Conservation (phyloP, 352 stramenopile genomes). For the Phytophthora agathidicida region DNA sequence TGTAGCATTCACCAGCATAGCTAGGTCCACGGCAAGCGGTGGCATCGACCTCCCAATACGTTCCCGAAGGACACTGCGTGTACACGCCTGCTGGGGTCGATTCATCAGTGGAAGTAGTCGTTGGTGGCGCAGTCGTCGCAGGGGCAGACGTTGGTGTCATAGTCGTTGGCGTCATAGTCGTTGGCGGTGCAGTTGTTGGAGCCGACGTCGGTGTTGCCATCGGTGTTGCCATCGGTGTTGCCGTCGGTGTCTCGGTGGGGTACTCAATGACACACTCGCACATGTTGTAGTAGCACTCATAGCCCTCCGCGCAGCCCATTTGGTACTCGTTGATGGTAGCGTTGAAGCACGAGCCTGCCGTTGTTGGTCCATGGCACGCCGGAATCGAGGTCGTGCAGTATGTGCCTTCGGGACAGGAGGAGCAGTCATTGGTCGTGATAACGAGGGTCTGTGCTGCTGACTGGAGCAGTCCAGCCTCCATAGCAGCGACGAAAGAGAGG, state of each 20-base stretch:
- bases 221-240: neutral
- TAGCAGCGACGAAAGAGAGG: slow-evolving; percentile 9
- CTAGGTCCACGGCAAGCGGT: slow-evolving; percentile 25
- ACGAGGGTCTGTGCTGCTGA: neutral
- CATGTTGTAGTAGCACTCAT: slow-evolving; percentile 34
- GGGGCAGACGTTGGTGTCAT: neutral
- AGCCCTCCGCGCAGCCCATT: slow-evolving; percentile 21
- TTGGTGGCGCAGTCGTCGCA: neutral
- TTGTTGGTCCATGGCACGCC: slow-evolving; percentile 19
- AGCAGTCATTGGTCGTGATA: slow-evolving; percentile 26
- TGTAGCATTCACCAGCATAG: slow-evolving; percentile 35
- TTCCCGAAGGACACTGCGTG: slow-evolving; percentile 23
- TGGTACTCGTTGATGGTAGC: slow-evolving; percentile 30
- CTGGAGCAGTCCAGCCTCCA: slow-evolving; percentile 13
- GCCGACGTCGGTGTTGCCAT: neutral
- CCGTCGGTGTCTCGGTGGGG: slow-evolving; percentile 5
- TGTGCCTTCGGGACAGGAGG: slow-evolving; percentile 15
- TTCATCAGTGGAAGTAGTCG: neutral
- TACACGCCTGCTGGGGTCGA: slow-evolving; percentile 6
- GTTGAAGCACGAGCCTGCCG: slow-evolving; percentile 22
- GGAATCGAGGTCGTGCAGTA: slow-evolving; percentile 22
- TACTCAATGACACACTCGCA: slow-evolving; percentile 38
- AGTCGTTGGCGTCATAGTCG: neutral
- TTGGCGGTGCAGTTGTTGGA: neutral
- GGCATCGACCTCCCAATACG: slow-evolving; percentile 29